Base-by-base conservation (phyloP, 805 yeast genomes). In the Clavispora phyllophila region DNA sequence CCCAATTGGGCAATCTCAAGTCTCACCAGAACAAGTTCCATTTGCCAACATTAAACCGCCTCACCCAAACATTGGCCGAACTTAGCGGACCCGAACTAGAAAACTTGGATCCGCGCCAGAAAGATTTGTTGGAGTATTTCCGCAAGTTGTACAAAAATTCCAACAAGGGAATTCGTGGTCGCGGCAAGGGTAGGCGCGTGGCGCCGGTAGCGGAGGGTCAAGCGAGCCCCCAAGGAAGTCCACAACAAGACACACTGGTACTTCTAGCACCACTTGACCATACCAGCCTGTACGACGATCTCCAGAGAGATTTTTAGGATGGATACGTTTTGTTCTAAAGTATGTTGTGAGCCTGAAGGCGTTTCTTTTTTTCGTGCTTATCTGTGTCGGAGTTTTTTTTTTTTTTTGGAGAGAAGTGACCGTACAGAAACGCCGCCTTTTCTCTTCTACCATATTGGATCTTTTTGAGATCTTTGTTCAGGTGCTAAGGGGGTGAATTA, bases 21-120 rank as follows among this genome's bases (percentile, higher is more conserved):
- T 86, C 95, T 1, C 98, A 91, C 62, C 98, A 90, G 59, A 91
- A 90, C 63, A 73, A 90, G 53, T 88, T 89, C 58, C 98, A 89
- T 62, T 63, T 81, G 49, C 78, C 77, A 13, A 82, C 95, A 0
- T 70, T 91, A 49, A 79, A 79, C 50, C 69, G 68, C 25, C 68
- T 89, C 58, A 86, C 95, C 1, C 76, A 72, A 45, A 78, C 73
- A 51, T 63, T 85, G 47, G 89, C 91, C 1, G 81, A 78, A 49
- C 63, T 81, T 41, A 56, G 62, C 29, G 78, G 81, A 17, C 74
- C 77, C 3, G 65, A 64, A 15, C 47, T 68, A 12, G 70, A 73
- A 33, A 66, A 68, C 45, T 61, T 78, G 23, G 85, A 90, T 0
- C 63, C 66, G 2, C 75, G 76, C 19, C 96, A 90, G 55, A 70